Base-by-base conservation (phyloP, 2,329 filamentous ascomycete genomes). In the Emergomyces orientalis region DNA sequence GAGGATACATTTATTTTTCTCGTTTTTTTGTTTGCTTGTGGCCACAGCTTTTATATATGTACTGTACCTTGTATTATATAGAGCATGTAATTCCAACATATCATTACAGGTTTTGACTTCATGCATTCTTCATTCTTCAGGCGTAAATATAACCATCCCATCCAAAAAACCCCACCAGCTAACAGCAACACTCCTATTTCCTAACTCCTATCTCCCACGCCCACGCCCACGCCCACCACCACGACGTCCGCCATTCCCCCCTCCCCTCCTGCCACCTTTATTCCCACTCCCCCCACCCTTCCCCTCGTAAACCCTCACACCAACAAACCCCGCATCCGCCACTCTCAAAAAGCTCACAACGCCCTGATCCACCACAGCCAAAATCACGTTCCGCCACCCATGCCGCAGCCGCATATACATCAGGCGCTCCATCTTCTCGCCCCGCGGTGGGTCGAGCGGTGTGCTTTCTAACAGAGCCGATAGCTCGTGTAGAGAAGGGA, bases 331-430 rank as follows among this genome's bases (percentile, higher is more conserved):
- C 13, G 86, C 86, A 78, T 97, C 91, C 1, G 84, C 86, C 63
- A 97, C 82, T 30, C 89, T 81, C 70, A 97, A 80, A 72, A 93
- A 97, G 73, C 93, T 97, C 55, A 92, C 88, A 27, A 97, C 82
- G 0, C 94, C 94, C 66, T 91, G 84, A 73, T 97, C 94, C 41
- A 97, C 91, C 1, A 97, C 84, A 0, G 92, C 94, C 30, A 99
- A 74, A 41, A 97, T 80, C 39, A 94, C 89, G 74, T 90, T 94
- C 67, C 90, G 84, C 73, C 88, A 86, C 1, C 91, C 94, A 70
- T 96, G 86, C 75, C 91, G 93, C 66, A 97, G 78, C 64, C 89
- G 86, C 70, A 87, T 84, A 71, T 95, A 94, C 67, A 92, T 75
- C 66, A 82, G 75, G 8, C 77, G 75, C 14, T 75, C 72, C 72